Percentiles rank a stretch among this genome's conserved stretches.
Evolutionary conservation across 2,329 filamentous ascomycete species (phyloP).

Genomic region (Metarhizium brunneum): DNA sequence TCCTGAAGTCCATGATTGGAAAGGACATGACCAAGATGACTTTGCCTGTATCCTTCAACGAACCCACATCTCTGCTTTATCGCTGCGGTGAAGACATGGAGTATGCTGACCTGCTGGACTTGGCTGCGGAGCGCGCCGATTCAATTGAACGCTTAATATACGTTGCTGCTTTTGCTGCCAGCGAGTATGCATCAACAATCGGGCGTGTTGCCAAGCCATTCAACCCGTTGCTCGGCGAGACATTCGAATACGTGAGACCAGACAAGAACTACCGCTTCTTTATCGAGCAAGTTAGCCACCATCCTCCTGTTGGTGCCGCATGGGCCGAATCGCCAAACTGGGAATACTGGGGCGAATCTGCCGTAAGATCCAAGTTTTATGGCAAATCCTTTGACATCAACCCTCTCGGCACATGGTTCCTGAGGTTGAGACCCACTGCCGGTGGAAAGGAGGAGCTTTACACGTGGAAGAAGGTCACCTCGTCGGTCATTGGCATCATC

Average conservation of each 20-base stretch:
- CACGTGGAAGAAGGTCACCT: conserved; percentile 98
- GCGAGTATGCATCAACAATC: conserved; percentile 94
- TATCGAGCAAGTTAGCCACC: conserved; percentile 96
- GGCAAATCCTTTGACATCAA: conserved; percentile 97
- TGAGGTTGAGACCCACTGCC: conserved; percentile 66
- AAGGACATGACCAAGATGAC: conserved; percentile 99
- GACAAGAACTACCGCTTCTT: conserved; percentile 99
- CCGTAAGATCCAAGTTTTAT: conserved; percentile 93
- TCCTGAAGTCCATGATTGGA: conserved; percentile 98
- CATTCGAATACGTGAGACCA: conserved; percentile 89
- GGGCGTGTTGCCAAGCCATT: conserved; percentile 96
- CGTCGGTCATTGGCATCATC: conserved; percentile 96
- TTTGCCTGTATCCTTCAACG: conserved; percentile 94
- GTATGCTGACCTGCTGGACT: conserved; percentile 85
- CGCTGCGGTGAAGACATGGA: conserved; percentile 97
- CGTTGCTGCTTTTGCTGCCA: conserved; percentile 90
- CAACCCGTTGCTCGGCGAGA: conserved; percentile 92
- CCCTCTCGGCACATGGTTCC: conserved; percentile 92
- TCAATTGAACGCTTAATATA: conserved; percentile 90
- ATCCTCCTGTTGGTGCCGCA: conserved; percentile 87
- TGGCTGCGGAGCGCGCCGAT: conserved; percentile 74
- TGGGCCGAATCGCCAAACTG: conserved; percentile 88
- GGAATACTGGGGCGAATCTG: conserved; percentile 96
- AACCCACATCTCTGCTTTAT: conserved; percentile 90
- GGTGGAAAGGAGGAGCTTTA: conserved; percentile 80